Evolutionary conservation across 805 yeast genomes (phyloP), one percentile per base, ranked within the genome.

Genomic region (Saturnispora ahearnii): DNA sequence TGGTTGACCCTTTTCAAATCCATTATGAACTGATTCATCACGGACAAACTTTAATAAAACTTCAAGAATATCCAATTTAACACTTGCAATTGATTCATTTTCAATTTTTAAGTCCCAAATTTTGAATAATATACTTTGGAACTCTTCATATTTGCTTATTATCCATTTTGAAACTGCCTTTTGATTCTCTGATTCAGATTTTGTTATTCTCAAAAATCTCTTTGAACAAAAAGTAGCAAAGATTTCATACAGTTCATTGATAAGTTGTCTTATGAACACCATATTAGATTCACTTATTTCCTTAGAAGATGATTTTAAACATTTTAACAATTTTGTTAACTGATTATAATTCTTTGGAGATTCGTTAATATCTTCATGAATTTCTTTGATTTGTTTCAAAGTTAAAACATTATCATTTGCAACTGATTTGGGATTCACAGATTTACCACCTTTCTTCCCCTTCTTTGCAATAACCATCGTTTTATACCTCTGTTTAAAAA

Each of bases 141-240:
- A 85, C 22, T 68, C 64, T 36, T 73, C 73, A 65, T 85, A 85
- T 49, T 76, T 73, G 45, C 76, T 73, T 49, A 71, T 70, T 36
- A 87, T 63, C 91, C 95, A 86, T 55, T 73, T 71, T 32, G 74
- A 74, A n/a, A 82, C 74, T 15, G 67, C 64, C 53, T 73, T 72
- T 49, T 77, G 74, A 33, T 74, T 80, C 41, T 73, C 73, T 6
- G 63, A 47, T 28, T 59, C 59, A 5, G 54, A 59, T 41, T 62
- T 66, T 12, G 65, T 62, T 26, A 57, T 58, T 54, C 62, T 64
- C 38, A 83, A 60, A 18, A 64, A 60, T 0, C 73, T 74, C 4
- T 70, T 63, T 42, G 70, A 64, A 36, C 77, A 65, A 29, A 82
- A 62, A 34, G 65, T 60, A 50, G 75, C 76, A 60, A 83, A 84